Conservation (phyloP, 2,329 filamentous ascomycete species). For the Botryotinia narcissicola region DNA sequence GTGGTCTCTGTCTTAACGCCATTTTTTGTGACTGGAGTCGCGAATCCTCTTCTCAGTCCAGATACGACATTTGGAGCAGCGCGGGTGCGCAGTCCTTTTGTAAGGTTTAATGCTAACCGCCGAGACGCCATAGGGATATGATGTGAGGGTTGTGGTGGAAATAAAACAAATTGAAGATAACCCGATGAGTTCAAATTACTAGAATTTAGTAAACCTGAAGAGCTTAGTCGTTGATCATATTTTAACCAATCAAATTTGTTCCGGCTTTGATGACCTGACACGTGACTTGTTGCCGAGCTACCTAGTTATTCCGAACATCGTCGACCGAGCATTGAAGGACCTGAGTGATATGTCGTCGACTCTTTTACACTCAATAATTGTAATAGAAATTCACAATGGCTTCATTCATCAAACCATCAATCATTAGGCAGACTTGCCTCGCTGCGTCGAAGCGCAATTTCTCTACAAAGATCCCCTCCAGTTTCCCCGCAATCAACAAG, state of each 20-base stretch:
- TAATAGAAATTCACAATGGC: conserved; percentile 45
- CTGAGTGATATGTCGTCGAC: conserved; percentile 10
- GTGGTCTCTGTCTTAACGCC: conserved; percentile 90
- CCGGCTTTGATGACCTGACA: conserved; percentile 20
- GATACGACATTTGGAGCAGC: conserved; percentile 76
- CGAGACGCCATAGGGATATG: conserved; percentile 76
- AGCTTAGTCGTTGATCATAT: conserved; percentile 21
- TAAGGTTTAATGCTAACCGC: conserved; percentile 93
- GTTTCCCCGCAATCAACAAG: conserved; percentile 38
- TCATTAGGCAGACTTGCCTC: conserved; percentile 48
- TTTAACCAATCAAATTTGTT: conserved; percentile 18
- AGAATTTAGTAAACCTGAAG: conserved; percentile 23
- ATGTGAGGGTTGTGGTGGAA: conserved; percentile 27
- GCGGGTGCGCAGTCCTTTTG: conserved; percentile 85
- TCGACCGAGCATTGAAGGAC: conserved; percentile 20
- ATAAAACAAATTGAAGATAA: conserved; percentile 27
- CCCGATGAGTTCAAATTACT: conserved; percentile 21
- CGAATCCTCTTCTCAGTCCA: conserved; percentile 81
- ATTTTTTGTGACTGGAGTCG: conserved; percentile 69
- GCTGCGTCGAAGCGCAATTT: conserved; percentile 45
- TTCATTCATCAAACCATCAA: conserved; percentile 49
- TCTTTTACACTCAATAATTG: conserved; percentile 19
- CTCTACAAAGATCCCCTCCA: conserved; percentile 41
- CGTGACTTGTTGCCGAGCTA: conserved; percentile 20
- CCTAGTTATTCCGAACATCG: conserved; percentile 21